These are phyloP conservation scores for Ceratocystis harringtonii DNA, from an alignment of 2,329 filamentous ascomycete species.

Conservation along the genomic window DNA sequence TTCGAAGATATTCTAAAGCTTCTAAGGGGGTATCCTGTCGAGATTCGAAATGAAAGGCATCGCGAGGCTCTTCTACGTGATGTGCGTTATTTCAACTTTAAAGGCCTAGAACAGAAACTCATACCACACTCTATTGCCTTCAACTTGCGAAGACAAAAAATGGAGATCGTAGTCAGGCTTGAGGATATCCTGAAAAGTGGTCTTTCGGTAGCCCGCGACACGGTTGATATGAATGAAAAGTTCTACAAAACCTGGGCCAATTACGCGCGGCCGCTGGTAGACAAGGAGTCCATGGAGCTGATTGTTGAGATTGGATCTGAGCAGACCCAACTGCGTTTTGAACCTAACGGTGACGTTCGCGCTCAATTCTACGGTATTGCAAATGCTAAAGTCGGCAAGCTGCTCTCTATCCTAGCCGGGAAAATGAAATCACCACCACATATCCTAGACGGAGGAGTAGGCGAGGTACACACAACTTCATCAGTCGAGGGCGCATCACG, in stretches of 20 bases:
- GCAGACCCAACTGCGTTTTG: slow-evolving; percentile 41
- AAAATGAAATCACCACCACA: slow-evolving; percentile 53
- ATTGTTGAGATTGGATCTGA: slow-evolving; percentile 67
- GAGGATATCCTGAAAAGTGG: slow-evolving; percentile 85
- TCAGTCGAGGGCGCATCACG: slow-evolving; percentile 23
- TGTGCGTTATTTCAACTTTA: slow-evolving; percentile 85
- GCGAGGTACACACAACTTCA: neutral
- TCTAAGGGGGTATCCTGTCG: slow-evolving; percentile 67
- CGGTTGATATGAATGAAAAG: slow-evolving; percentile 28
- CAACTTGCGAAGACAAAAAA: slow-evolving; percentile 51
- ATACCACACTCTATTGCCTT: slow-evolving; percentile 62
- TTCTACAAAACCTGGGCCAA: slow-evolving; percentile 41
- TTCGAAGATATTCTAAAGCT: slow-evolving; percentile 73
- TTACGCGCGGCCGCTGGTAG: slow-evolving; percentile 77
- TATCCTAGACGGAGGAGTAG: neutral
- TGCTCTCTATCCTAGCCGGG: slow-evolving; percentile 68
- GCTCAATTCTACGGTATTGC: slow-evolving; percentile 61
- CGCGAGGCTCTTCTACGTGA: slow-evolving; percentile 65
- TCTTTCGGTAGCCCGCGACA: slow-evolving; percentile 52
- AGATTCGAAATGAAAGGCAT: slow-evolving; percentile 62
- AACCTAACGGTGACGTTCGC: slow-evolving; percentile 26
- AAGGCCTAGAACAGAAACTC: slow-evolving; percentile 75
- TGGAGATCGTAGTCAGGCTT: slow-evolving; percentile 66
- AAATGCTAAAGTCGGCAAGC: slow-evolving; percentile 51
- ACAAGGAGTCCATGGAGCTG: slow-evolving; percentile 51